A percentile compares a stretch with the other conserved stretches of the same genome.
Evolutionary conservation across 2,329 filamentous ascomycete species (phyloP).

Genomic region (Triangularia verruculosa): DNA sequence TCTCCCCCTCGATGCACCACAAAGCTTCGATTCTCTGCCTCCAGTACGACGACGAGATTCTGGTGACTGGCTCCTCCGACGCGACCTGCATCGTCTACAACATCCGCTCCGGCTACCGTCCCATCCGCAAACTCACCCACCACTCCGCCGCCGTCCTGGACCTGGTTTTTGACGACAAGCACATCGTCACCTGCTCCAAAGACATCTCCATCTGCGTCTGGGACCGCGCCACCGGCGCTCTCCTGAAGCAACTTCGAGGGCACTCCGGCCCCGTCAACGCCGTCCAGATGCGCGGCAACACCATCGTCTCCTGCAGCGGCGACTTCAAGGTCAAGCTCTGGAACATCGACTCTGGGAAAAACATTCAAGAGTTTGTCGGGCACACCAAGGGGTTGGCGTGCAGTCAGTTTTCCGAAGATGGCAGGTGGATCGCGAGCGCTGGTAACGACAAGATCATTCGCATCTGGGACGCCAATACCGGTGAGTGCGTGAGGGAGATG

Average conservation of each 20-base stretch:
- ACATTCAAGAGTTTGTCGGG: constrained; percentile 84
- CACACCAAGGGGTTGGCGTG: constrained; percentile 93
- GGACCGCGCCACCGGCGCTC: constrained; percentile 74
- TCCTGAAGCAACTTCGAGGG: constrained; percentile 76
- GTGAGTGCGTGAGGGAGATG: constrained; percentile 76
- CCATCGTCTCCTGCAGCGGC: constrained; percentile 88
- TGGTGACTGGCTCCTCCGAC: constrained; percentile 94
- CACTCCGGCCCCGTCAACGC: constrained; percentile 94
- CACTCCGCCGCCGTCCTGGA: constrained; percentile 90
- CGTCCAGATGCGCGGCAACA: constrained; percentile 89
- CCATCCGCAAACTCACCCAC: constrained; percentile 71
- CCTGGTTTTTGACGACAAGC: constrained; percentile 84
- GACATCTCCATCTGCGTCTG: constrained; percentile 92
- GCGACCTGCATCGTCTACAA: constrained; percentile 89
- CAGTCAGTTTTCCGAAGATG: constrained; percentile 93
- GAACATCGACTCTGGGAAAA: constrained; percentile 86
- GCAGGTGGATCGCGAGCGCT: constrained; percentile 87
- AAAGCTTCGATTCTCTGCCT: constrained; percentile 91
- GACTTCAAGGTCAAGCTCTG: constrained; percentile 93
- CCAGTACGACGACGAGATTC: constrained; percentile 87
- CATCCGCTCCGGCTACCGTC: constrained; percentile 72
- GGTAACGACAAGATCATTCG: constrained; percentile 95
- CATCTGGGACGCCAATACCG: constrained; percentile 91
- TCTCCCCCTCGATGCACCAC: constrained; percentile 67
- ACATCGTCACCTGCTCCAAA: constrained; percentile 97